A percentile compares a stretch with the other conserved stretches of the same genome.
Evolutionary conservation across 2,329 filamentous ascomycete genomes (phyloP).

Genomic region (Periconia sp.): DNA sequence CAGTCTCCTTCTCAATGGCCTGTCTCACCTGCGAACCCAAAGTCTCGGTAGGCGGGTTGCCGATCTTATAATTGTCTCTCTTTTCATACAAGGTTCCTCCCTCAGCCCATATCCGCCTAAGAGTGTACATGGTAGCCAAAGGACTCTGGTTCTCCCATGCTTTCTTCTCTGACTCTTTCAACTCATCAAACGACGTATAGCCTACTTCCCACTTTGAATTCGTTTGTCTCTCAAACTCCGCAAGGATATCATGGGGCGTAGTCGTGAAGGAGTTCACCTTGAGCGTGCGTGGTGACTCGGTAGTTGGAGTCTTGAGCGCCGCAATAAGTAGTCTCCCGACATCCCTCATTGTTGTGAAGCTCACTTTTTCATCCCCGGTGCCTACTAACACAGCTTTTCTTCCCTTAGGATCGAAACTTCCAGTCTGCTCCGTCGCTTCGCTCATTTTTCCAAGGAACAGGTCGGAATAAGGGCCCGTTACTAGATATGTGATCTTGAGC

Average conservation of each 20-base stretch:
- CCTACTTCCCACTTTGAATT: conserved; percentile 59
- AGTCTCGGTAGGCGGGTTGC: conserved; percentile 58
- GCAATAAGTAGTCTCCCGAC: conserved; percentile 71
- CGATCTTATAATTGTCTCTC: conserved; percentile 68
- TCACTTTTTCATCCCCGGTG: conserved; percentile 66
- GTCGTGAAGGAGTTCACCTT: conserved; percentile 75
- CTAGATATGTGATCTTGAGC: conserved; percentile 69
- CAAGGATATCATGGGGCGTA: conserved; percentile 66
- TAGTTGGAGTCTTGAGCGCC: conserved; percentile 61
- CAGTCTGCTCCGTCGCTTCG: conserved; percentile 49
- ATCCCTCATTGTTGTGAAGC: conserved; percentile 74
- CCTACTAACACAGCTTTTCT: conserved; percentile 68
- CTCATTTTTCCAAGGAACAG: conserved; percentile 61
- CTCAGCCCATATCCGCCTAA: conserved; percentile 74
- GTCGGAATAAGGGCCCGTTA: conserved; percentile 73
- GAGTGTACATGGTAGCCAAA: conserved; percentile 62
- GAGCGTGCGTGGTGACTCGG: conserved; percentile 59
- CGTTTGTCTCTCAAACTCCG: conserved; percentile 73
- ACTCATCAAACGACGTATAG: conserved; percentile 59
- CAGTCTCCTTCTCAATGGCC: conserved; percentile 14
- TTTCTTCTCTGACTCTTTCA: conserved; percentile 64
- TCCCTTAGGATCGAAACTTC: conserved; percentile 64
- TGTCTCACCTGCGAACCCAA: conserved; percentile 56
- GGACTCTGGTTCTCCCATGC: conserved; percentile 63
- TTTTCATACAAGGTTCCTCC: conserved; percentile 74